Evolutionary conservation across 169 alveolate genomes (phyloP), one percentile per base, ranked within the genome.

Genomic region (Plasmodium malariae): DNA sequence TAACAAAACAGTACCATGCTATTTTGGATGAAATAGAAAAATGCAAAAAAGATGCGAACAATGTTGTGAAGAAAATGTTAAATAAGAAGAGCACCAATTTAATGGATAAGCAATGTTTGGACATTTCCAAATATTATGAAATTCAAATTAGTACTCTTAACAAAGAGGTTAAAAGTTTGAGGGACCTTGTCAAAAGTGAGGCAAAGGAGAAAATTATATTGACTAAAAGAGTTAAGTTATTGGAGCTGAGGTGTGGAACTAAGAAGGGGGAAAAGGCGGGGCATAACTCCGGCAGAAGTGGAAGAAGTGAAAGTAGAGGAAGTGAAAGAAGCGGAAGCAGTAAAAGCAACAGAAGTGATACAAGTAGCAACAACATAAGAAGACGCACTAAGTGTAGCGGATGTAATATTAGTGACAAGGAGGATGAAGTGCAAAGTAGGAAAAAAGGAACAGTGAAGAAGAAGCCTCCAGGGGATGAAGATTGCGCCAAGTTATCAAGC

Each of bases 41-140:
- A 26, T 83, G 91, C 43, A 83, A 83, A 67, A 70, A 65, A 26
- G 91, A 83, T 49, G 91, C 91, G 1, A 67, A 68, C 11, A 40
- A 24, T 43, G 48, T 70, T 34, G 4, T 83, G 37, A 83, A 60
- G 59, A 36, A 83, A 57, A 63, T 83, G 11, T 59, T 83, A 71
- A 83, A 83, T 60, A 83, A 83, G 34, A 83, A 83, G 7, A 32
- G 68, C 59, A 65, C 32, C 4, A 83, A 68, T 59, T 57, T 83
- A 32, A 55, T 83, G 1, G 91, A 83, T 37, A 83, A 68, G 37
- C 91, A 83, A 36, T 83, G 85, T 21, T 17, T 49, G 19, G 91
- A 83, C 28, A 57, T 83, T 5, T 49, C 91, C 0, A 83, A 83
- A 67, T 67, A 83, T 83, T 83, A 83, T 45, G 72, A 83, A 59